Evolutionary conservation across 352 stramenopile genomes (phyloP).

Genomic region (Phytophthora agathidicida): DNA sequence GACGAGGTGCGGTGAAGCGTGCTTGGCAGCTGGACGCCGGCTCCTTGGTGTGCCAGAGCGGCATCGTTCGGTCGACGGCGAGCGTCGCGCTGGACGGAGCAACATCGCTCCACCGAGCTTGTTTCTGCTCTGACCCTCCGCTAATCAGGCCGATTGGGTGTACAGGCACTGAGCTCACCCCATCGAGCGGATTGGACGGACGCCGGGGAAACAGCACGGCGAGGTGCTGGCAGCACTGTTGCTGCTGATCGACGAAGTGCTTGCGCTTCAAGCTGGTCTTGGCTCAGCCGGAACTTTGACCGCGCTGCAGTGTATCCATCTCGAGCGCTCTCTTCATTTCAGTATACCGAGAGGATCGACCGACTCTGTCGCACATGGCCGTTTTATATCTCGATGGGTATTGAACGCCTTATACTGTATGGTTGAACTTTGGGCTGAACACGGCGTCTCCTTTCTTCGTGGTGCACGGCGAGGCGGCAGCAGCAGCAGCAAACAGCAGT

Average conservation of each 20-base stretch:
- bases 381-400: no score
- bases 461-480: no score
- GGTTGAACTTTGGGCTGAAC: no score
- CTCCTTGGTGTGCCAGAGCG: conserved; percentile 22
- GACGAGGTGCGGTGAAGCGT: not conserved
- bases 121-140: conserved; percentile 10
- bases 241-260: not conserved
- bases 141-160: conserved; percentile 17
- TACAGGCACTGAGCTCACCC: not conserved
- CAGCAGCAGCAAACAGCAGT: no score
- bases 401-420: no score
- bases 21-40: conserved; percentile 9
- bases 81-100: conserved; percentile 8
- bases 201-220: not conserved
- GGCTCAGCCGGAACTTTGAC: not conserved
- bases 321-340: no score
- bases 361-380: no score
- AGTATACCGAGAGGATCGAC: no score
- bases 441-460: no score
- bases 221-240: not conserved
- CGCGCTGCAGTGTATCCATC: not conserved
- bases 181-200: conserved; percentile 17
- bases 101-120: conserved; percentile 7
- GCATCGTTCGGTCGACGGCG: conserved; percentile 19
- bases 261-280: conserved; percentile 8